These are phyloP conservation scores for Coemansia sp. DNA, from an alignment of 192 early-diverging fungal genomes.

Conservation along the genomic window DNA sequence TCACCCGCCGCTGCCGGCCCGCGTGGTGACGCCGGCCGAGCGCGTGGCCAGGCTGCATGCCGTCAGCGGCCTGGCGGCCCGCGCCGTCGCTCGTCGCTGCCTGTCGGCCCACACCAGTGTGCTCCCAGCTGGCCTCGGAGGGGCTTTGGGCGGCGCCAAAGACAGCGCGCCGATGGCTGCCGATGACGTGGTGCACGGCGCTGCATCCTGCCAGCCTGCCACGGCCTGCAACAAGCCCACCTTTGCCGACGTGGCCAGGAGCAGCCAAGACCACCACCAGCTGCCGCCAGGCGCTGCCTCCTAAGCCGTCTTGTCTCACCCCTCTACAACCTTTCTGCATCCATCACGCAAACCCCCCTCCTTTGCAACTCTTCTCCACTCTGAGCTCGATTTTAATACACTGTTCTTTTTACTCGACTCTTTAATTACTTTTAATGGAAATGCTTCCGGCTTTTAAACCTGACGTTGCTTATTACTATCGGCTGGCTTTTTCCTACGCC, in stretches of 20 bases:
- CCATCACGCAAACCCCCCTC: background rate
- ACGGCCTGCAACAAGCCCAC: constrained; percentile 19
- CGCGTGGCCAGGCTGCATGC: constrained; percentile 39
- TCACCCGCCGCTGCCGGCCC: constrained; percentile 2
- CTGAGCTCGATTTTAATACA: background rate
- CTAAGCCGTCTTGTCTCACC: too few relatives aligned
- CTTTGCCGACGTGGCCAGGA: constrained; percentile 42
- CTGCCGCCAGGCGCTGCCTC: too few relatives aligned
- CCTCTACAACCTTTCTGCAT: too few relatives aligned
- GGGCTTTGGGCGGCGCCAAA: constrained; percentile 29
- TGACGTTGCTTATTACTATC: background rate
- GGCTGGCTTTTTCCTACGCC: background rate
- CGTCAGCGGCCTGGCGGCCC: constrained; percentile 49
- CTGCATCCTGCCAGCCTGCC: background rate
- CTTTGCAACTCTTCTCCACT: too few relatives aligned
- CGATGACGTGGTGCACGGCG: background rate
- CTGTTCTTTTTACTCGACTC: background rate
- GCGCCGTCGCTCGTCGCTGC: constrained; percentile 45
- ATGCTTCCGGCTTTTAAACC: background rate
- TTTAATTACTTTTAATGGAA: background rate
- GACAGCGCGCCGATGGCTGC: background rate
- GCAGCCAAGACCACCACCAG: constrained; percentile 5
- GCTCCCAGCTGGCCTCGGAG: constrained; percentile 16
- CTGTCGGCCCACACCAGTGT: constrained; percentile 33
- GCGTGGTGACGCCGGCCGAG: constrained; percentile 42